A percentile compares a stretch with the other conserved stretches of the same genome.
phyloP scores from a whole-genome alignment of 345 rosid genomes.

The Conringia planisiliqua region DNA sequence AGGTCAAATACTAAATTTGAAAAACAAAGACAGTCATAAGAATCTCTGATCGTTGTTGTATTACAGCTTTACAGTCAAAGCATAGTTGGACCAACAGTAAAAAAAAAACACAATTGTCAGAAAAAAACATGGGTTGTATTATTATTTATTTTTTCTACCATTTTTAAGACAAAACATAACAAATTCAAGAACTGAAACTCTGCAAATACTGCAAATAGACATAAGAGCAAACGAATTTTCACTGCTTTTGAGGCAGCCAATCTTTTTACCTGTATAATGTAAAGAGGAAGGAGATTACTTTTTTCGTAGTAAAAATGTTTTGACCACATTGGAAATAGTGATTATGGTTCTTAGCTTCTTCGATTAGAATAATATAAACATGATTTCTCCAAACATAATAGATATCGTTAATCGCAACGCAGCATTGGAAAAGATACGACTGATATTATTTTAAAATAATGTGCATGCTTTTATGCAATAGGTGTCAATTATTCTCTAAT shows the following conservation, averaged over 20 bases:
- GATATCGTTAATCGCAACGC: conserved; percentile 23
- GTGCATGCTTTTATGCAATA: conserved; percentile 19
- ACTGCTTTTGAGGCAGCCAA: conserved; percentile 18
- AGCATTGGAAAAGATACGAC: conserved; percentile 16
- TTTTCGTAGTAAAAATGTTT: conserved; percentile 13
- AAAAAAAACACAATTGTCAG: conserved; percentile 12
- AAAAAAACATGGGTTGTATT: background rate
- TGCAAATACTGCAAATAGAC: conserved; percentile 17
- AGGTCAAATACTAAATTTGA: background rate
- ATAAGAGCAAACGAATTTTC: conserved; percentile 26
- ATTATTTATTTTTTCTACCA: background rate
- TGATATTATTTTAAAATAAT: background rate
- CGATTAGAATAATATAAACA: background rate
- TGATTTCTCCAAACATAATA: conserved; percentile 22
- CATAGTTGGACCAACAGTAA: conserved; percentile 24
- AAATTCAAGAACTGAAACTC: conserved; percentile 10
- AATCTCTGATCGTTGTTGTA: background rate
- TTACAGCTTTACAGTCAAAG: conserved; percentile 15
- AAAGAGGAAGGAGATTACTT: background rate
- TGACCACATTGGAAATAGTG: conserved; percentile 32
- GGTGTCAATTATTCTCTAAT: conserved; percentile 22
- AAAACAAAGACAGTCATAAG: background rate
- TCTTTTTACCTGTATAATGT: background rate
- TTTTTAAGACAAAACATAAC: background rate
- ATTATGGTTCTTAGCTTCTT: background rate